Evolutionary conservation across 331 rosid genomes (phyloP), one percentile per base, ranked within the genome.

Genomic region (Spiraea crenata): DNA sequence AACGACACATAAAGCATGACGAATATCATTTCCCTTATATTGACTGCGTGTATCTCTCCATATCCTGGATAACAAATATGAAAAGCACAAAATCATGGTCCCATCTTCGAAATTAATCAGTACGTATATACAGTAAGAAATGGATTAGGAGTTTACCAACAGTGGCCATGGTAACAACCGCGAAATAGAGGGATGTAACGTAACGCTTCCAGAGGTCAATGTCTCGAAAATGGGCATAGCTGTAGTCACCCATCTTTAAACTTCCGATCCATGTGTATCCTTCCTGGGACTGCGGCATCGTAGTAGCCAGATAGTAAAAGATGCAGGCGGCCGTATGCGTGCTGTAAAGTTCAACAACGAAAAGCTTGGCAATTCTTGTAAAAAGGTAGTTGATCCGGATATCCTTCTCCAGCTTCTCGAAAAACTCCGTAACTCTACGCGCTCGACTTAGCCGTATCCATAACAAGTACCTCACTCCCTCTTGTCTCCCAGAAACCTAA

Each of bases 201-300:
- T 88, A 88, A 50, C 91, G 91, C 77, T 81, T 88, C 87, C 89
- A 80, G 19, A 88, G 87, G 74, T 79, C 74, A 44, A 88, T 74
- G 7, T 86, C 82, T 70, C 87, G 67, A 50, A 88, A 88, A 74
- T 88, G 79, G 0, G 86, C 76, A 60, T 85, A 88, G 74, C 77
- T 70, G 48, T 74, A 84, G 60, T 84, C 89, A 57, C 91, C 91
- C 87, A 88, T 73, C 83, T 69, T 78, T 69, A 85, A 77, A 74
- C 87, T 83, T 69, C 95, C 95, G 39, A 88, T 88, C 95, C 95
- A 88, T 11, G 95, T 88, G 83, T 82, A 78, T 47, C 80, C 80
- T 71, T 88, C 91, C 25, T 82, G 39, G 1, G 86, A 69, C 1
- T 45, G 55, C 5, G 90, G 87, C 20, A 85, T 1, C 3, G 95